phyloP scores from a whole-genome alignment of 2,329 filamentous ascomycete genomes.

The Pyricularia sp. region DNA sequence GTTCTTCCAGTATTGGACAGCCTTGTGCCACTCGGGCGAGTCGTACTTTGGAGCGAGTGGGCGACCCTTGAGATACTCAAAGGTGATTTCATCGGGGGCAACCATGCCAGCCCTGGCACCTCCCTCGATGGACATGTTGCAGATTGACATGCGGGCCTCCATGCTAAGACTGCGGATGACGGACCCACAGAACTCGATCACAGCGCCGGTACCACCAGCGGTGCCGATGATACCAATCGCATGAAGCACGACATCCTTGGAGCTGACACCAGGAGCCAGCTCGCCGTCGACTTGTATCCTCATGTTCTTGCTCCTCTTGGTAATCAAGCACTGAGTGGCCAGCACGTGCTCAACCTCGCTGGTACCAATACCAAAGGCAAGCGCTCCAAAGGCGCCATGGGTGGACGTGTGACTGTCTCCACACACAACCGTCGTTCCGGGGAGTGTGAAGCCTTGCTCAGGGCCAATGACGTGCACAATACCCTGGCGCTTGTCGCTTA shows the following conservation, averaged over 20 bases:
- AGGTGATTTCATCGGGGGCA: conserved; percentile 86
- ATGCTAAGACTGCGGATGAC: conserved; percentile 85
- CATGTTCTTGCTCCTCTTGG: conserved; percentile 97
- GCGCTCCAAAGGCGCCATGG: conserved; percentile 88
- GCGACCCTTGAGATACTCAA: conserved; percentile 87
- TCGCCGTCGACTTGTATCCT: conserved; percentile 89
- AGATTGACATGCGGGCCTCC: conserved; percentile 98
- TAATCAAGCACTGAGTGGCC: conserved; percentile 91
- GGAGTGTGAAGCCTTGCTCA: conserved; percentile 96
- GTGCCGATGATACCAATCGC: conserved; percentile 92
- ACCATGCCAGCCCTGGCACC: conserved; percentile 96
- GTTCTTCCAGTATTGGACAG: conserved; percentile 77
- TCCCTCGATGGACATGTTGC: conserved; percentile 98
- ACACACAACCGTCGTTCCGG: conserved; percentile 92
- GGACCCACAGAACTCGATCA: conserved; percentile 96
- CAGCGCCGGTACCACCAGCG: conserved; percentile 84
- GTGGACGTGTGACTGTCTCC: conserved; percentile 98
- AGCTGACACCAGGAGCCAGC: conserved; percentile 82
- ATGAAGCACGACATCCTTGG: conserved; percentile 90
- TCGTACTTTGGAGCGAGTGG: conserved; percentile 80
- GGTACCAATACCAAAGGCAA: conserved; percentile 95
- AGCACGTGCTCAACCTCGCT: conserved; percentile 98
- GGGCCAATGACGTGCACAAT: conserved; percentile 98
- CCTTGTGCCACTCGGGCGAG: conserved; percentile 83
- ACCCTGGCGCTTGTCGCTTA: conserved; percentile 92